phyloP scores from a whole-genome alignment of 164 flowering plant genomes.

The Vitis amurensis region DNA sequence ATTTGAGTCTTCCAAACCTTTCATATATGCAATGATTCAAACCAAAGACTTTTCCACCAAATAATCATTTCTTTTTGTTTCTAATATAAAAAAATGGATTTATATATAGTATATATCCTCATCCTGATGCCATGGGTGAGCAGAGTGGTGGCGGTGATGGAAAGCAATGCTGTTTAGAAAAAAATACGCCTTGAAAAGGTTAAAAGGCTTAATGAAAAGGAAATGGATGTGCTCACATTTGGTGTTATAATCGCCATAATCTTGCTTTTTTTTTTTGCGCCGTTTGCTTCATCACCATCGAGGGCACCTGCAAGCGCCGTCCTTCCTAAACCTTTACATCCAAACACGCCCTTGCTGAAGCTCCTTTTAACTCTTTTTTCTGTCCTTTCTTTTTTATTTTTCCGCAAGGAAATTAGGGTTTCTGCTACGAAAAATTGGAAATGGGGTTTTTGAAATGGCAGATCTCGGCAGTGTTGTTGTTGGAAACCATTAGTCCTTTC shows the following conservation, averaged over 20 bases:
- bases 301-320: constrained; percentile 77
- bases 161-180: background rate
- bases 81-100: too few species aligned
- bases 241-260: constrained; percentile 73
- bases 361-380: too few species aligned
- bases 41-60: too few species aligned
- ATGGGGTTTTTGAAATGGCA: constrained; percentile 11
- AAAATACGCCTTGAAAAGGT: background rate
- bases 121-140: background rate
- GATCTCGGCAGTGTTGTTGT: constrained; percentile 14
- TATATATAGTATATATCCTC: too few species aligned
- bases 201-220: background rate
- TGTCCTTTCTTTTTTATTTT: too few species aligned
- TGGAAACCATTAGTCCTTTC: background rate
- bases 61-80: too few species aligned
- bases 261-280: constrained; percentile 55
- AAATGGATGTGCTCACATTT: constrained; percentile 72
- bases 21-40: too few species aligned
- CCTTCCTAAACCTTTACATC: constrained; percentile 8
- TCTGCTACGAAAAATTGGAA: background rate
- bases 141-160: background rate
- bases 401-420: background rate
- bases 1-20: too few species aligned
- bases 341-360: background rate
- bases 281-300: constrained; percentile 67